Base-by-base conservation (phyloP, 2,329 filamentous ascomycete species). In the Aureobasidium mangrovei region DNA sequence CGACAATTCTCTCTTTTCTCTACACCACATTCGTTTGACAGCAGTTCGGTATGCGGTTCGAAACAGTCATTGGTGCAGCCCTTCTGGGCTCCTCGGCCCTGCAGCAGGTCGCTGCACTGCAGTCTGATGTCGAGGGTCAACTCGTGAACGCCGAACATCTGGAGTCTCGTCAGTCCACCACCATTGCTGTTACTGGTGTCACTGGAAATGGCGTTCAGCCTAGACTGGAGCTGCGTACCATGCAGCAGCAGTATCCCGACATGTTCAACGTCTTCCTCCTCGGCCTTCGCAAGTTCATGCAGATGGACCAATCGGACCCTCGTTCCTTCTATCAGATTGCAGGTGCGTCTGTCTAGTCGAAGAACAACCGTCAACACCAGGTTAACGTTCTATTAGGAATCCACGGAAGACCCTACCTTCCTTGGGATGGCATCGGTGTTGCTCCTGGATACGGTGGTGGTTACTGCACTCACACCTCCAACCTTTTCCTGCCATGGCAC, bases 401-500 rank as follows among this genome's bases (percentile, higher is more conserved):
- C 60, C 89, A 95, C 67, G 89, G 88, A 18, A 82, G 85, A 57
- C 89, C 89, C 2, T 82, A 74, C 59, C 65, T 70, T 12, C 63
- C 76, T 2, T 85, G 81, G 80, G 77, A 83, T 63, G 73, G 69
- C 24, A 77, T 73, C 1, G 60, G 66, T 46, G 72, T 59, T 75
- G 53, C 72, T 1, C 63, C 73, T 2, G 80, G 79, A 56, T 72
- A 76, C 55, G 70, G 74, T 38, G 74, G 77, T 12, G 88, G 88
- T 47, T 94, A 90, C 67, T 94, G 89, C 67, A 80, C 81, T 10
- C 89, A 95, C 69, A 79, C 77, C 27, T 86, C 85, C 1, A 81
- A 84, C 39, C 72, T 93, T 12, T 93, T 95, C 65, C 81, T 85
- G 38, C 78, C 83, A 38, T 94, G 89, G 89, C 89, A 95, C 74